Evolutionary conservation across 352 stramenopile genomes (phyloP), one percentile per base, ranked within the genome.

Genomic region (Pythium folliculosum): DNA sequence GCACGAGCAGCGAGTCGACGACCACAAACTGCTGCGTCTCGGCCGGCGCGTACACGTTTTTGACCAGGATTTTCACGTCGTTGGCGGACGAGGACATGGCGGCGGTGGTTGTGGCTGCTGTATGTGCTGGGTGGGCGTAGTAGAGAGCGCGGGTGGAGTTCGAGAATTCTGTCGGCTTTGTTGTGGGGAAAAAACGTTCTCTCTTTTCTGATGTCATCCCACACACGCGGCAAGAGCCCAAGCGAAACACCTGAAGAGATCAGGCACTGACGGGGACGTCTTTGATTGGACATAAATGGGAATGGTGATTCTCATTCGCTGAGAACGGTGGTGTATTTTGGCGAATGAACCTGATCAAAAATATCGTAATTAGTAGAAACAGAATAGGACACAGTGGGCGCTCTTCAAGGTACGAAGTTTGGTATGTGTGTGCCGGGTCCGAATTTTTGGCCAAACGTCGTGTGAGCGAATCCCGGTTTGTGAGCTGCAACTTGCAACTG

Each of bases 21-120:
- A 83, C 65, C 2, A 73, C 56, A 30, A 95, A 83, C 52, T 80
- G 67, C 60, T 85, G 67, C 22, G 78, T 75, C 68, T 93, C 67
- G 14, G 71, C 49, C 8, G 76, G 82, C 30, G 74, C 77, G 75
- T 95, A 95, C 57, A 95, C 88, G 72, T 84, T 95, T 71, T 90
- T 90, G 44, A 95, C 82, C 30, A 89, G 55, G 61, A 95, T 82
- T 55, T 80, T 84, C 48, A 95, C 82, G 37, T 70, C 59, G 35
- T 53, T 57, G 0, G 43, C 25, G 40, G 37, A 16, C 5, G 43
- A 19, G 40, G 37, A 16, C 54, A 62, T 65, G 12, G 30, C 51
- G 45, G 12, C 9, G 8, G 23, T 51, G 6, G 44, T 12, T 50
- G 44, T 25, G 2, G 44, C 14, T 45, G n/a, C 12, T 13, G 45